A percentile compares a stretch with the other conserved stretches of the same genome.
Conservation (phyloP, 2,329 filamentous ascomycete genomes). For the Alternaria conjuncta region DNA sequence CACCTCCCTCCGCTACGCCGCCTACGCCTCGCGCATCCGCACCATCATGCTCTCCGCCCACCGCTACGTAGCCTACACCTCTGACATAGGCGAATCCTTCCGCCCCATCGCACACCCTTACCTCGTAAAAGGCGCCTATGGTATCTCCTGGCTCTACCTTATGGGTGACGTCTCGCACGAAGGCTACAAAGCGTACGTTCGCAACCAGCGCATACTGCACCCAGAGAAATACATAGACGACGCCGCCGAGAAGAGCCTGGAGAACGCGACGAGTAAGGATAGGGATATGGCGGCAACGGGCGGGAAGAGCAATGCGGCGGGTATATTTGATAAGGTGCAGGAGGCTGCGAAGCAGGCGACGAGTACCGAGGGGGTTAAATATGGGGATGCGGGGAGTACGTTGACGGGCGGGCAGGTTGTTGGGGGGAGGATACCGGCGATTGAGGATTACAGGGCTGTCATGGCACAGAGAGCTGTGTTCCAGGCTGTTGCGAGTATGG, state of each 20-base stretch:
- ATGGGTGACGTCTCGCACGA: constrained; percentile 90
- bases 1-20: constrained; percentile 85
- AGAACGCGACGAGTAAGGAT: constrained; percentile 41
- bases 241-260: constrained; percentile 10
- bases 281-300: constrained; percentile 43
- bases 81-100: constrained; percentile 95
- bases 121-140: constrained; percentile 83
- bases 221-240: constrained; percentile 59
- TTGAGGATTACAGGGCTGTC: constrained; percentile 89
- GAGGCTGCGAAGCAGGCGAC: constrained; percentile 32
- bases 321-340: constrained; percentile 26
- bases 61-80: constrained; percentile 96
- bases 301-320: not conserved
- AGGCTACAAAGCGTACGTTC: constrained; percentile 91
- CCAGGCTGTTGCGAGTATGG: constrained; percentile 86
- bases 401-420: constrained; percentile 32
- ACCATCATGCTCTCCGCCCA: constrained; percentile 91
- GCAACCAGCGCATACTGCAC: constrained; percentile 78
- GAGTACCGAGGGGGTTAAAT: constrained; percentile 29
- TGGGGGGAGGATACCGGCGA: constrained; percentile 65
- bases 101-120: constrained; percentile 87
- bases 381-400: constrained; percentile 21
- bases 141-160: constrained; percentile 90
- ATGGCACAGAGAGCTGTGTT: constrained; percentile 92
- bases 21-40: constrained; percentile 83